A percentile compares a stretch with the other conserved stretches of the same genome.
Conservation (phyloP, 345 rosid genomes). For the Eucalyptus fibrosa region DNA sequence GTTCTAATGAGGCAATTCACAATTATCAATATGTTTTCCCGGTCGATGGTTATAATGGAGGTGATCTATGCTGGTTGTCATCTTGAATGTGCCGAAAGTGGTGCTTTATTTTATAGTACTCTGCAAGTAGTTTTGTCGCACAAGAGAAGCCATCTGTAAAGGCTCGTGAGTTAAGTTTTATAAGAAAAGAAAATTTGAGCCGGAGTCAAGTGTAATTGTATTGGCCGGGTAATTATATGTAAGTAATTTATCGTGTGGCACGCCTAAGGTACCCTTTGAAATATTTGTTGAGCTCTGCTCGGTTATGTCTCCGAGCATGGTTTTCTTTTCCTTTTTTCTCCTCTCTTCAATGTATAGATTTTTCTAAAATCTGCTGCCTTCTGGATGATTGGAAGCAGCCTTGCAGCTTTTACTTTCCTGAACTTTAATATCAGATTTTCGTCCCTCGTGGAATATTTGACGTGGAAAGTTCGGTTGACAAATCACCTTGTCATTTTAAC, state of each 20-base stretch:
- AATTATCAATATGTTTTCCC: not conserved
- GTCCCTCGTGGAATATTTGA: not conserved
- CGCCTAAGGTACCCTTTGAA: not conserved
- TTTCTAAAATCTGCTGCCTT: not conserved
- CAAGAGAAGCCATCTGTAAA: not conserved
- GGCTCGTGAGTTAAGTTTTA: not conserved
- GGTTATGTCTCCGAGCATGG: not conserved
- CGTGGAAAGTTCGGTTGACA: not conserved
- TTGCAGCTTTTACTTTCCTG: not conserved
- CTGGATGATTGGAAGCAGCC: not conserved
- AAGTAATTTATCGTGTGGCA: not conserved
- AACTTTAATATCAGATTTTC: not conserved
- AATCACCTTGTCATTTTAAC: not conserved
- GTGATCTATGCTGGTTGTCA: not conserved
- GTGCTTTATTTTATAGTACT: not conserved
- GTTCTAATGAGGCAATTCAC: not conserved
- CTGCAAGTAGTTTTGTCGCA: not conserved
- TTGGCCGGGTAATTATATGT: not conserved
- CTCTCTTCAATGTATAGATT: not conserved
- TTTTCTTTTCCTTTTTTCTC: not conserved
- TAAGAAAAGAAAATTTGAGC: not conserved
- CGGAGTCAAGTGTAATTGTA: not conserved
- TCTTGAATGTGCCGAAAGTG: not conserved
- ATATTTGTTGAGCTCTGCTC: not conserved
- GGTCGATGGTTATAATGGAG: not conserved